Conservation (phyloP, 225 moss, liverwort and hornwort genomes). For the Physcomitrellopsis africana region DNA sequence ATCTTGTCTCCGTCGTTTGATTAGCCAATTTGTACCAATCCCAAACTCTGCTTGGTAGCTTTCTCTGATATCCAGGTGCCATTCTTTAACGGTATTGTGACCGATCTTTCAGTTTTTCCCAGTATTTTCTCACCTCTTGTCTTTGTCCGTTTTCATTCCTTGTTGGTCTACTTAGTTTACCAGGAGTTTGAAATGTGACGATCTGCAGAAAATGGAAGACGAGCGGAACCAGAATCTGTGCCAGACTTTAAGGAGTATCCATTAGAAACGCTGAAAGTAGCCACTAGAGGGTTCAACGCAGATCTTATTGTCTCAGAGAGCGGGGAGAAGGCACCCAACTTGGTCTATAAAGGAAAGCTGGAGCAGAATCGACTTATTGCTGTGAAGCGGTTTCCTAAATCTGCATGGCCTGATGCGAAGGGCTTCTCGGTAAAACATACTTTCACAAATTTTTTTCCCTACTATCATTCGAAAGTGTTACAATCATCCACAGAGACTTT, state of each 20-base stretch:
- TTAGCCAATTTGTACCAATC: background rate
- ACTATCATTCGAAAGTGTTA: background rate
- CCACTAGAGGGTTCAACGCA: conserved; percentile 88
- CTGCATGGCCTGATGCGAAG: conserved; percentile 96
- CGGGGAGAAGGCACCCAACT: conserved; percentile 93
- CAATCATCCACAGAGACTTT: background rate
- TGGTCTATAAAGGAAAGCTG: conserved; percentile 84
- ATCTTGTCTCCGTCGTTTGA: background rate
- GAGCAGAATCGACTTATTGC: conserved; percentile 88
- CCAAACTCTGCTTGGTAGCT: background rate
- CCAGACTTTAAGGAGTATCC: conserved; percentile 81
- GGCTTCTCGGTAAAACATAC: conserved; percentile 73
- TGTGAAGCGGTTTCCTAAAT: conserved; percentile 89
- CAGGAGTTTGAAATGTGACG: background rate
- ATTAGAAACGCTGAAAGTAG: conserved; percentile 77
- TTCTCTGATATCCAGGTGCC: background rate
- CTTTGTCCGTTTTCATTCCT: background rate
- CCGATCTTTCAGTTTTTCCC: background rate
- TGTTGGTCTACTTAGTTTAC: background rate
- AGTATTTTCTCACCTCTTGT: background rate
- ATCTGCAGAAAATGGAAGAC: conserved; percentile 79
- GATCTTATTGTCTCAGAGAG: conserved; percentile 95
- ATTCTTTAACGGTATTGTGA: background rate
- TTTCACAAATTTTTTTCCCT: background rate
- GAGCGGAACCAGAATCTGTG: conserved; percentile 73